Conservation (phyloP, 2,329 filamentous ascomycete species). For the Aspergillus ochraceus region DNA sequence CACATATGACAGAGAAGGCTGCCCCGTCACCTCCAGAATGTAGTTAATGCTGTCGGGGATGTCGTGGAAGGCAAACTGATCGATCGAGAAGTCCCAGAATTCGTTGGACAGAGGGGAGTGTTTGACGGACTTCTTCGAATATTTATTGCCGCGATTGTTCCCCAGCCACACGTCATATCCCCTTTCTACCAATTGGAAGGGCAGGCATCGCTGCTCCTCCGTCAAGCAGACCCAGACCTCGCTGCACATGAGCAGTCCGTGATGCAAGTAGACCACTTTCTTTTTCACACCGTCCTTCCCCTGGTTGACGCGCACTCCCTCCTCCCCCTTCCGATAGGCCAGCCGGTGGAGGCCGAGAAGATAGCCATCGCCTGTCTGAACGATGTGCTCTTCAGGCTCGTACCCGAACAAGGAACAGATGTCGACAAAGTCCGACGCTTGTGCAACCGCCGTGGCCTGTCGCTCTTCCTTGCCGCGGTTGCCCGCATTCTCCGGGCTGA, state of each 20-base stretch:
- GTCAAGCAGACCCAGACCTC: constrained; percentile 97
- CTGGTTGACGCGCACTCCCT: constrained; percentile 73
- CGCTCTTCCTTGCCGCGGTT: constrained; percentile 68
- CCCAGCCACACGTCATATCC: constrained; percentile 98
- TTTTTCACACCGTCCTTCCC: constrained; percentile 67
- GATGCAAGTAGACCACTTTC: constrained; percentile 89
- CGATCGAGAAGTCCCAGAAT: constrained; percentile 99
- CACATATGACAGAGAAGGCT: constrained; percentile 87
- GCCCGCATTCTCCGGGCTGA: constrained; percentile 67
- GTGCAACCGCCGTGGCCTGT: constrained; percentile 73
- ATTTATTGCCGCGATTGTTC: constrained; percentile 98
- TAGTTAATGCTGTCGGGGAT: constrained; percentile 95
- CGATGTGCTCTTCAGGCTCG: constrained; percentile 91
- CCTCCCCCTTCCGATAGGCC: constrained; percentile 78
- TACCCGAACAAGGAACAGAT: constrained; percentile 91
- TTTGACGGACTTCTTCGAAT: constrained; percentile 89
- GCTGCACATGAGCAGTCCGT: constrained; percentile 97
- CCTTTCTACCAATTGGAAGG: constrained; percentile 83
- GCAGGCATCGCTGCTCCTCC: constrained; percentile 79
- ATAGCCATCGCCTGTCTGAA: constrained; percentile 92
- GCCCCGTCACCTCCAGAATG: constrained; percentile 78
- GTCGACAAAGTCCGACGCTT: constrained; percentile 89
- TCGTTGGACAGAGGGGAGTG: constrained; percentile 69
- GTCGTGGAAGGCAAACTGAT: constrained; percentile 96
- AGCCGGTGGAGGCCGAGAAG: constrained; percentile 86